Base-by-base conservation (phyloP, 2,329 filamentous ascomycete species). In the Penicillium digitatum region DNA sequence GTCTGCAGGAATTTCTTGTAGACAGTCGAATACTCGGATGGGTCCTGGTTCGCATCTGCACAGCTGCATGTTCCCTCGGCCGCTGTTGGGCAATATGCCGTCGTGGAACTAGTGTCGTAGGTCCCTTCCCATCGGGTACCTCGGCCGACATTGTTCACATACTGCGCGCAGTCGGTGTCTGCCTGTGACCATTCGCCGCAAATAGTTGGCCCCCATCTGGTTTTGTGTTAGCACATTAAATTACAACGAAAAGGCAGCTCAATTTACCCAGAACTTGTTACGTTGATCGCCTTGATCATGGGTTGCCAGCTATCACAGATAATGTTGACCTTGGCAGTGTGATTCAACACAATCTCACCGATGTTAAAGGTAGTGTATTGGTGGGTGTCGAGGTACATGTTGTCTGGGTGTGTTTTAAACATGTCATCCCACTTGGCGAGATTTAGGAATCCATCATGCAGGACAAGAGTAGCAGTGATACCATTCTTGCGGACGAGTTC, bases 321-420 rank as follows among this genome's bases (percentile, higher is more conserved):
- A 69, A 95, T 95, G 57, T 87, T 80, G 54, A 97, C 81, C 76
- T 96, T 96, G 62, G 87, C 82, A 52, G 86, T 81, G 76, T 97
- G 94, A 53, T 87, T 87, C 68, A 88, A 87, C 45, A 84, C 82
- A 68, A 99, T 88, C 73, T 95, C 90, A 62, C 88, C 86, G 37
- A 84, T 84, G 79, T 99, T 96, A 82, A 99, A 99, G 73, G 96
- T 96, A 68, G 95, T 90, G 73, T 99, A 99, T 74, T 97, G 93
- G 75, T 99, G 94, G 35, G 95, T 94, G 74, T 99, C 94, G n/a
- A 99, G 84, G 18, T 95, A 83, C 61, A 97, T 79, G 22, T 72
- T 69, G 60, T 86, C 82, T 44, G 87, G 80, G 68, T 88, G 82
- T 22, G 81, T 80, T 62, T 87, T 83, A 63, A 97, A 82, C 70